Percentiles rank a stretch among this genome's conserved stretches.
Evolutionary conservation across 2,329 filamentous ascomycete species (phyloP).

Genomic region (Alternaria sp.): DNA sequence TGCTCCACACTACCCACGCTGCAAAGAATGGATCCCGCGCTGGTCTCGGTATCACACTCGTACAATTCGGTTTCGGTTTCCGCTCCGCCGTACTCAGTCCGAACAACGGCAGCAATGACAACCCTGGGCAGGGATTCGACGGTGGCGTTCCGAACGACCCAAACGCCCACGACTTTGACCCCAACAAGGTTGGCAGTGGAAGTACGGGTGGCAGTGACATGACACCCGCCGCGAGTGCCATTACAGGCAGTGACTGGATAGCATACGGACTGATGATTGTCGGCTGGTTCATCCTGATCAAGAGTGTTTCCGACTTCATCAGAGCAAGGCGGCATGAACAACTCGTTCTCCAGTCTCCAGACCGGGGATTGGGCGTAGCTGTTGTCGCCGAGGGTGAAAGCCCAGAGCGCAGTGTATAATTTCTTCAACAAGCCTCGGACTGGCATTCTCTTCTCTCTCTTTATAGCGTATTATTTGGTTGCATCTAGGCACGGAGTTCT

Average conservation of each 20-base stretch:
- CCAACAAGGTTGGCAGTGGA: constrained; percentile 66
- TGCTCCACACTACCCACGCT: constrained; percentile 96
- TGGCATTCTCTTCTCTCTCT: constrained; percentile 14
- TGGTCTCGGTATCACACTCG: constrained; percentile 91
- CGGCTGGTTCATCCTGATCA: constrained; percentile 97
- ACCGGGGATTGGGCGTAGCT: constrained; percentile 83
- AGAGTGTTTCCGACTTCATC: constrained; percentile 90
- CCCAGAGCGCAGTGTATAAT: constrained; percentile 68
- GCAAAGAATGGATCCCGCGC: constrained; percentile 97
- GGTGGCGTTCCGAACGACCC: constrained; percentile 80
- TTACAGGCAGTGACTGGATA: constrained; percentile 84
- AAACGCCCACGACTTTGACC: constrained; percentile 89
- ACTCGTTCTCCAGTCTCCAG: constrained; percentile 90
- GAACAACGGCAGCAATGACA: constrained; percentile 51
- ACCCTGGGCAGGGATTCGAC: constrained; percentile 60
- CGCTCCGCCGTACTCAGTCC: constrained; percentile 62
- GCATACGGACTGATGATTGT: constrained; percentile 95
- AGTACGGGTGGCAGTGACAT: constrained; percentile 43
- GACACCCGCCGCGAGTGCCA: constrained; percentile 57
- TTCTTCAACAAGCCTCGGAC: constrained; percentile 10
- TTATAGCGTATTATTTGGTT: constrained; percentile 14
- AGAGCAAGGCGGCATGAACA: constrained; percentile 90
- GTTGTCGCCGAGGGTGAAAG: constrained; percentile 88
- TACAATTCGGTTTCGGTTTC: constrained; percentile 98
- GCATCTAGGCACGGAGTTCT: constrained; percentile 15